Evolutionary conservation across 495 filamentous ascomycete species (phyloP), one percentile per base, ranked within the genome.

Genomic region (Tuber brumale): DNA sequence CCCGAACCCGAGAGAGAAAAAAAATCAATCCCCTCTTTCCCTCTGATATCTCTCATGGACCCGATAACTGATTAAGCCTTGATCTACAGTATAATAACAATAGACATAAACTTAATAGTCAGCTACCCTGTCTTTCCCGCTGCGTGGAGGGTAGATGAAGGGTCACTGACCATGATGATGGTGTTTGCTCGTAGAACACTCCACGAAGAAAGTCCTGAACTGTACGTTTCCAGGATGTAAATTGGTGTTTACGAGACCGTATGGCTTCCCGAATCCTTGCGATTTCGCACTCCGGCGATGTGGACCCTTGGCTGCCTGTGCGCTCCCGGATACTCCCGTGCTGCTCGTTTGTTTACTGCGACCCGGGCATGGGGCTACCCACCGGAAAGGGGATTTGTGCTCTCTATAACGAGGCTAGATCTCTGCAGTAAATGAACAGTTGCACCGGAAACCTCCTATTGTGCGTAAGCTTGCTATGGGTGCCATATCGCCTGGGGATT

Each of bases 161-260:
- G 27, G n/a, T 18, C 57, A 66, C 57, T 66, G 12, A 66, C 31
- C 27, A 66, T 35, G 57, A 18, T 51, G 21, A 51, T 78, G 46
- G 39, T 14, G 44, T 70, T 70, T 70, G 43, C 66, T 73, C 27
- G 21, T 12, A 80, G 78, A 79, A 51, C 78, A 80, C 48, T 80
- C 78, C 3, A 75, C 77, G 48, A 81, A 81, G 72, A 81, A 81
- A 46, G 80, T 81, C 44, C 78, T 76, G 48, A 73, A 76, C 51
- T 81, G 80, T 69, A 73, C 78, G 27, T 80, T 80, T 70, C 80
- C 76, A n/a, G 80, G 79, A 45, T 81, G 80, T 41, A 81, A 81
- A 61, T 76, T 81, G n/a, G 76, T 80, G 19, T 81, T 81, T 74
- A 82, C 80, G 70, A 76, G 80, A 76, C 74, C 76, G 80, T 81